Conservation (phyloP, 2,329 filamentous ascomycete genomes). For the Seiridium cupressi region DNA sequence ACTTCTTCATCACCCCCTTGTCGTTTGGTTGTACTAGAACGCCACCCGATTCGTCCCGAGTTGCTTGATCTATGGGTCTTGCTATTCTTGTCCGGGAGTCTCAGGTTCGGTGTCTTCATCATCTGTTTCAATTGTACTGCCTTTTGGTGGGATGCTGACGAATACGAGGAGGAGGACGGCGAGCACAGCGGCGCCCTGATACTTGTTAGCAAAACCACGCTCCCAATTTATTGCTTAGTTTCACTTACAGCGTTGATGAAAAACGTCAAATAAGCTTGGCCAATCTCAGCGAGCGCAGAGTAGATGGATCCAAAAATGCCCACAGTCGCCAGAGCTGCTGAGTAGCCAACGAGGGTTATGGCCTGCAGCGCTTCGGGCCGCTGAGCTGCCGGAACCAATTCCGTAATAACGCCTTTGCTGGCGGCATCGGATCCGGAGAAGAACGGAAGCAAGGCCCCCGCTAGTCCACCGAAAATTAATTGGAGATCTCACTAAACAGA, state of each 20-base stretch:
- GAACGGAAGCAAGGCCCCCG: conserved; percentile 20
- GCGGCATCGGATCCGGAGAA: conserved; percentile 22
- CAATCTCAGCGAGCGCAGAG: conserved; percentile 17
- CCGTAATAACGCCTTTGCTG: conserved; percentile 21
- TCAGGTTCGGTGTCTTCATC: conserved; percentile 1
- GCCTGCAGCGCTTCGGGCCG: conserved; percentile 21
- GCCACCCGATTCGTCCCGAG: no score
- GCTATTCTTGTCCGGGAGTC: neutral
- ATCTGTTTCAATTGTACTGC: conserved; percentile 7
- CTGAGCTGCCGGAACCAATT: conserved; percentile 20
- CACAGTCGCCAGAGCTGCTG: conserved; percentile 17
- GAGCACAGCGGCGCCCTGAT: conserved; percentile 19
- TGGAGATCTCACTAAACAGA: neutral
- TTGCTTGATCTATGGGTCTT: neutral
- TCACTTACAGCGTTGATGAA: conserved; percentile 22
- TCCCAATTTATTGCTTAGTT: neutral
- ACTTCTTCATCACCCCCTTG: no score
- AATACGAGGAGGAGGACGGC: conserved; percentile 17
- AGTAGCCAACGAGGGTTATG: conserved; percentile 21
- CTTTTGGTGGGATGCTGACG: conserved; percentile 18
- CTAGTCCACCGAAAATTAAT: conserved; percentile 1
- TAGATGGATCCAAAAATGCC: conserved; percentile 23
- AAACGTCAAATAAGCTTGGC: conserved; percentile 21
- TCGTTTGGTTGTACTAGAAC: no score
- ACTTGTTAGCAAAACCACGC: neutral